Evolutionary conservation across 768 basidiomycete species (phyloP).

Genomic region (Leccinum uliginosum): DNA sequence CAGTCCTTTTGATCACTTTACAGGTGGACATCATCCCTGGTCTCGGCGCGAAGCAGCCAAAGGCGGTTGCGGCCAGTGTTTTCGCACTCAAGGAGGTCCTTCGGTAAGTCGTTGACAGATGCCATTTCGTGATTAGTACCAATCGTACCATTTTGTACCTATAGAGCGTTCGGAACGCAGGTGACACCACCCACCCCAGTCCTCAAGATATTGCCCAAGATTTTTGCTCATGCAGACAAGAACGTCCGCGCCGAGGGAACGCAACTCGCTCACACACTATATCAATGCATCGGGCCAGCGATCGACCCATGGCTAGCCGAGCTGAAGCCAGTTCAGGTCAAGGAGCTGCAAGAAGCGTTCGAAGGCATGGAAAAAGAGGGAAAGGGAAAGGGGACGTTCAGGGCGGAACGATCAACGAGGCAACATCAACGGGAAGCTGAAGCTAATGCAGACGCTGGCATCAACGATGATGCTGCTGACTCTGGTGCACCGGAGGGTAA

Average conservation of each 20-base stretch:
- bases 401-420: constrained; percentile 76
- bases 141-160: neutral
- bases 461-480: constrained; percentile 33
- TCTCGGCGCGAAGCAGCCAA: constrained; percentile 89
- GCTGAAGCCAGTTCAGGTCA: constrained; percentile 94
- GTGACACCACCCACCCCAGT: constrained; percentile 71
- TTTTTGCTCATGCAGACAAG: constrained; percentile 94
- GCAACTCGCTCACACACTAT: constrained; percentile 66
- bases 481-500: constrained; percentile 53
- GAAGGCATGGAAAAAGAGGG: constrained; percentile 80
- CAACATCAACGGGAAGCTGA: constrained; percentile 71
- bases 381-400: constrained; percentile 77
- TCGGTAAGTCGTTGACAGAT: constrained; percentile 47
- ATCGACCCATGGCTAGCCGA: constrained; percentile 85
- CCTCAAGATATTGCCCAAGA: constrained; percentile 86
- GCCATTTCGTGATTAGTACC: neutral
- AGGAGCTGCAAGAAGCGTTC: constrained; percentile 91
- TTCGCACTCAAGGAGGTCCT: constrained; percentile 78
- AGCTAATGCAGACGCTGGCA: constrained; percentile 34
- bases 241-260: constrained; percentile 91
- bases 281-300: constrained; percentile 80
- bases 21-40: constrained; percentile 82
- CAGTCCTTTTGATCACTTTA: constrained; percentile 16
- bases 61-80: constrained; percentile 80
- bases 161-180: constrained; percentile 75